phyloP scores from a whole-genome alignment of 371 early-diverging fungal genomes.

The Nematocida sp. region DNA sequence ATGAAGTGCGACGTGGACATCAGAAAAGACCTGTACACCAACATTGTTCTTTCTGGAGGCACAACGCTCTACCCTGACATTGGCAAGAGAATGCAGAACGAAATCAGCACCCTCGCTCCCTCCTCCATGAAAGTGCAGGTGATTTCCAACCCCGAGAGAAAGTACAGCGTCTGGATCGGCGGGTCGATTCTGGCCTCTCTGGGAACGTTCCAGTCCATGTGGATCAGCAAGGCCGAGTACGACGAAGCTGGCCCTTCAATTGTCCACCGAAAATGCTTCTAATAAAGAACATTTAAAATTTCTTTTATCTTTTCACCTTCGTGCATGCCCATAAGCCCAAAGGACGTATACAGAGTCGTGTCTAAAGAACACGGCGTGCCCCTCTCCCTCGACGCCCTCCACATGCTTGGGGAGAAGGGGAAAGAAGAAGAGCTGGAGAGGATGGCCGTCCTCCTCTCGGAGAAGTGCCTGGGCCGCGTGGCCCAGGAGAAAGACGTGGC shows the following conservation, averaged over 20 bases:
- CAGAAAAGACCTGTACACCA: conserved; percentile 84
- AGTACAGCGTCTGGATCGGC: conserved; percentile 99
- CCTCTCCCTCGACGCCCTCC: not conserved
- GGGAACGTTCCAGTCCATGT: conserved; percentile 94
- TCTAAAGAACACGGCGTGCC: conserved; percentile 6
- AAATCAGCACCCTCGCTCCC: conserved; percentile 90
- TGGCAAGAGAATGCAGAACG: conserved; percentile 83
- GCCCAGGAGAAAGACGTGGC: not conserved
- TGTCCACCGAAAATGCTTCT: conserved; percentile 66
- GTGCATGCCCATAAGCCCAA: too few relatives aligned
- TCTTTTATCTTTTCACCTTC: too few relatives aligned
- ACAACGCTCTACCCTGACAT: conserved; percentile 68
- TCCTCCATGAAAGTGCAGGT: conserved; percentile 97
- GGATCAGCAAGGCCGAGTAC: conserved; percentile 90
- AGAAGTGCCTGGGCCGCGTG: not conserved
- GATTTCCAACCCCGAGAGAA: conserved; percentile 97
- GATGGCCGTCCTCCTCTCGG: not conserved
- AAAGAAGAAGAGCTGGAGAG: not conserved
- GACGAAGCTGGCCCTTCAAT: conserved; percentile 68
- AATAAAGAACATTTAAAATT: conserved; percentile 35
- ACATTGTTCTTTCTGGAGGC: conserved; percentile 85
- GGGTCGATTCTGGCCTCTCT: conserved; percentile 98
- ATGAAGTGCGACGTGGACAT: conserved; percentile 94
- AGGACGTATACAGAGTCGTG: conserved; percentile 22
- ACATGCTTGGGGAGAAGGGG: not conserved